A percentile compares a stretch with the other conserved stretches of the same genome.
phyloP scores from a whole-genome alignment of 2,329 filamentous ascomycete species.

The Aspergillus transmontanensis region DNA sequence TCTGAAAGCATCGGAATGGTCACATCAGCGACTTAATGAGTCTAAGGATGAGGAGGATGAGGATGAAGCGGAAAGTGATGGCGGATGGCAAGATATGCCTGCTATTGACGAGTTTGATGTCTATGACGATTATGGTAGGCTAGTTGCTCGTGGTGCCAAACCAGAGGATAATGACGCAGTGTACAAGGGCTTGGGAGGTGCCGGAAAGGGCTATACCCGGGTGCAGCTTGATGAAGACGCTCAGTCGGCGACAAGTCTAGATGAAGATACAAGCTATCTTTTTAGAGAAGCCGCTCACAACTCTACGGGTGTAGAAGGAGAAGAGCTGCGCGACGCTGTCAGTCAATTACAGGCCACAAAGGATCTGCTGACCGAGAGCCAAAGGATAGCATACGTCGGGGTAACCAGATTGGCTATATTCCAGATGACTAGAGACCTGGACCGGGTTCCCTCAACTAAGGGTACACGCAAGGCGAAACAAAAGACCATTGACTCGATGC shows the following conservation, averaged over 20 bases:
- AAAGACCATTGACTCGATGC: constrained; percentile 73
- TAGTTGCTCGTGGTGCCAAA: constrained; percentile 78
- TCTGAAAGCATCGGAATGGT: constrained; percentile 73
- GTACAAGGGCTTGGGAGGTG: constrained; percentile 80
- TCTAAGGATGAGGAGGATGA: constrained; percentile 45
- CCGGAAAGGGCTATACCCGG: constrained; percentile 91
- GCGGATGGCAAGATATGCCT: constrained; percentile 90
- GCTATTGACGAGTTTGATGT: constrained; percentile 90
- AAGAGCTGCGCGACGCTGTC: constrained; percentile 81
- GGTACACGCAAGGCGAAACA: constrained; percentile 72
- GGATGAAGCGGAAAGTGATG: constrained; percentile 55
- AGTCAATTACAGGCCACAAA: constrained; percentile 96
- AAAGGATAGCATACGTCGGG: constrained; percentile 94
- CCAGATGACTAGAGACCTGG: constrained; percentile 71
- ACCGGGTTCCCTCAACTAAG: constrained; percentile 61
- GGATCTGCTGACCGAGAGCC: constrained; percentile 89
- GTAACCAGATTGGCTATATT: constrained; percentile 80
- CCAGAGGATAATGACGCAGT: constrained; percentile 70
- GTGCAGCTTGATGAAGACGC: constrained; percentile 96
- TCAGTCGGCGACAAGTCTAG: constrained; percentile 91
- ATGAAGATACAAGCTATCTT: constrained; percentile 94
- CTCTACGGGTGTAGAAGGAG: constrained; percentile 67
- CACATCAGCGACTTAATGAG: constrained; percentile 75
- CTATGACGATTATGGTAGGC: constrained; percentile 88
- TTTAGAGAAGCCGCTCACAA: constrained; percentile 74